Conservation (phyloP, 2,329 filamentous ascomycete genomes). For the Cephalotrichum gorgonifer region DNA sequence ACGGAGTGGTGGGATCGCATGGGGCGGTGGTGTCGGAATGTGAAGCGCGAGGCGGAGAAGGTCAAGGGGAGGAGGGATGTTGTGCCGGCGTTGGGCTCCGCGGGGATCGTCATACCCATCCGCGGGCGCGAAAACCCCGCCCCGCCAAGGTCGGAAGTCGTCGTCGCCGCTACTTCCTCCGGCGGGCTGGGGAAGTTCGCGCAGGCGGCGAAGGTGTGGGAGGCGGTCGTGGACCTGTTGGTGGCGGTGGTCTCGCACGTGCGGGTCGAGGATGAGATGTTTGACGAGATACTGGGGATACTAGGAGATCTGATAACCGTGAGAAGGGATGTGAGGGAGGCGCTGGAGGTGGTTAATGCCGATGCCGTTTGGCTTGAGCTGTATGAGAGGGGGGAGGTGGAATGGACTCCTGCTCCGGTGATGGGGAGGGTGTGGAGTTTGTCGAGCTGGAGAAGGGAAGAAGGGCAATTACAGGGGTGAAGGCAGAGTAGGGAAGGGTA, state of each 20-base stretch:
- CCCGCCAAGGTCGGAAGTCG: slow-evolving; percentile 9
- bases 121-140: slow-evolving; percentile 13
- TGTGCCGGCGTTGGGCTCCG: background rate
- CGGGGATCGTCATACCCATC: slow-evolving; percentile 14
- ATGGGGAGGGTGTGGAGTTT: slow-evolving; percentile 33
- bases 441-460: slow-evolving; percentile 12
- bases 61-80: background rate
- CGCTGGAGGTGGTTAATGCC: slow-evolving; percentile 54
- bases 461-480: background rate
- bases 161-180: background rate
- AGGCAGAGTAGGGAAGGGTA: background rate
- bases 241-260: slow-evolving; percentile 52
- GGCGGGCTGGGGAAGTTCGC: slow-evolving; percentile 46
- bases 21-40: background rate
- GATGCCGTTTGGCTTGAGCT: slow-evolving; percentile 69
- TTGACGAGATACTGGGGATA: slow-evolving; percentile 60
- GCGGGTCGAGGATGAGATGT: slow-evolving; percentile 53
- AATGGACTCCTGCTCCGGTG: slow-evolving; percentile 24
- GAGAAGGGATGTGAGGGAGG: slow-evolving; percentile 37
- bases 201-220: slow-evolving; percentile 54
- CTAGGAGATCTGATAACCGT: slow-evolving; percentile 39
- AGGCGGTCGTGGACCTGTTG: slow-evolving; percentile 48
- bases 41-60: slow-evolving; percentile 1
- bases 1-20: slow-evolving; percentile 57
- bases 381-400: slow-evolving; percentile 33